Conservation (phyloP, 78 protist genomes). For the Bodo saltans region DNA sequence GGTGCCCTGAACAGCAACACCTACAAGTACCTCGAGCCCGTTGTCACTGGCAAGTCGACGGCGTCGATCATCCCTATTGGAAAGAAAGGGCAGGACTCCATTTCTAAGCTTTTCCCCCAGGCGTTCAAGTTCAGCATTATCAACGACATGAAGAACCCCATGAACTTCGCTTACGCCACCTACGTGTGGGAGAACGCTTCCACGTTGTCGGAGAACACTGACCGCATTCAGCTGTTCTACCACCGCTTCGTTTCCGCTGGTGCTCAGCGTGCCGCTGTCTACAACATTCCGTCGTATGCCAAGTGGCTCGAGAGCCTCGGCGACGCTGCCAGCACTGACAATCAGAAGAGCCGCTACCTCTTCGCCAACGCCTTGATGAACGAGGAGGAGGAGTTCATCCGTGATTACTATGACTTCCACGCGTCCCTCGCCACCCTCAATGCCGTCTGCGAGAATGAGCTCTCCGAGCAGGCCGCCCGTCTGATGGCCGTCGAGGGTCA, state of each 20-base stretch:
- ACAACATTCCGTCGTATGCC: slow-evolving; percentile 13
- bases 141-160: slow-evolving; percentile 24
- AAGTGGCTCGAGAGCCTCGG: not conserved
- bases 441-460: slow-evolving; percentile 17
- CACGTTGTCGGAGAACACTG: not conserved
- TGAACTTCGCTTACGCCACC: slow-evolving; percentile 10
- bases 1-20: slow-evolving; percentile 14
- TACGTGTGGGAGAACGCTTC: not conserved
- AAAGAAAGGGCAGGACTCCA: slow-evolving; percentile 21
- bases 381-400: slow-evolving; percentile 7
- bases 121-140: not conserved
- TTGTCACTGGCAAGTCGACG: not conserved
- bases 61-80: not conserved
- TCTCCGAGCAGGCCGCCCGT: slow-evolving; percentile 22
- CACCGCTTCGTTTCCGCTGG: slow-evolving; percentile 14
- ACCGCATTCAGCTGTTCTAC: slow-evolving; percentile 9
- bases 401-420: slow-evolving; percentile 29
- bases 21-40: slow-evolving; percentile 13
- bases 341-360: not conserved
- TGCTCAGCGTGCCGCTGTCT: not conserved
- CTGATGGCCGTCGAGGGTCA: slow-evolving; percentile 27
- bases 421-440: not conserved
- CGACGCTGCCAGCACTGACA: not conserved
- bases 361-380: slow-evolving; percentile 17
- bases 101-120: slow-evolving; percentile 14